phyloP scores from a whole-genome alignment of 2,329 filamentous ascomycete genomes.

The Clarireedia sp. region DNA sequence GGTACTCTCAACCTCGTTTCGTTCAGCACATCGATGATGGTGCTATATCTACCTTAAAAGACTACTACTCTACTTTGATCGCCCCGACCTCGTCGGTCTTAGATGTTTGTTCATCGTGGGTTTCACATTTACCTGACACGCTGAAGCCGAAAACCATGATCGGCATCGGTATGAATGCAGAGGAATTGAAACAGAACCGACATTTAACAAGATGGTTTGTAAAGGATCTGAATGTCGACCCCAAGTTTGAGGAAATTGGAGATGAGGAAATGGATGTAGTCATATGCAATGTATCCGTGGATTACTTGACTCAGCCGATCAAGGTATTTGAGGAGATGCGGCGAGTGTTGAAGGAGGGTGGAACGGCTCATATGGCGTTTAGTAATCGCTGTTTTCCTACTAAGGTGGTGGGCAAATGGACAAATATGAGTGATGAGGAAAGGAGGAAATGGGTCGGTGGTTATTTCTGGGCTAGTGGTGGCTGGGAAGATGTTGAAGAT shows the following conservation, averaged over 20 bases:
- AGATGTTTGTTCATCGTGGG: slow-evolving; percentile 44
- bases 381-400: slow-evolving; percentile 46
- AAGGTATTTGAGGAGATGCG: slow-evolving; percentile 37
- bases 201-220: slow-evolving; percentile 30
- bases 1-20: slow-evolving; percentile 35
- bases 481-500: slow-evolving; percentile 45
- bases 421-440: slow-evolving; percentile 37
- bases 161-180: slow-evolving; percentile 40
- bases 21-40: slow-evolving; percentile 47
- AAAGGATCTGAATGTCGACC: slow-evolving; percentile 38
- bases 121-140: slow-evolving; percentile 27
- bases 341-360: slow-evolving; percentile 34
- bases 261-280: slow-evolving; percentile 34
- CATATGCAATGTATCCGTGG: slow-evolving; percentile 43
- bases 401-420: slow-evolving; percentile 42
- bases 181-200: slow-evolving; percentile 37
- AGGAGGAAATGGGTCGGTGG: slow-evolving; percentile 43
- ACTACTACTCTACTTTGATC: slow-evolving; percentile 39
- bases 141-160: slow-evolving; percentile 31
- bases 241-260: slow-evolving; percentile 16
- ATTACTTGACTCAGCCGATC: slow-evolving; percentile 41
- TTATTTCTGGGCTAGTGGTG: slow-evolving; percentile 38
- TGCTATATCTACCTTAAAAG: slow-evolving; percentile 36
- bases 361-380: slow-evolving; percentile 41
- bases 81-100: slow-evolving; percentile 36